phyloP scores from a whole-genome alignment of 179 eudicot species.

The Gypsophila paniculata region DNA sequence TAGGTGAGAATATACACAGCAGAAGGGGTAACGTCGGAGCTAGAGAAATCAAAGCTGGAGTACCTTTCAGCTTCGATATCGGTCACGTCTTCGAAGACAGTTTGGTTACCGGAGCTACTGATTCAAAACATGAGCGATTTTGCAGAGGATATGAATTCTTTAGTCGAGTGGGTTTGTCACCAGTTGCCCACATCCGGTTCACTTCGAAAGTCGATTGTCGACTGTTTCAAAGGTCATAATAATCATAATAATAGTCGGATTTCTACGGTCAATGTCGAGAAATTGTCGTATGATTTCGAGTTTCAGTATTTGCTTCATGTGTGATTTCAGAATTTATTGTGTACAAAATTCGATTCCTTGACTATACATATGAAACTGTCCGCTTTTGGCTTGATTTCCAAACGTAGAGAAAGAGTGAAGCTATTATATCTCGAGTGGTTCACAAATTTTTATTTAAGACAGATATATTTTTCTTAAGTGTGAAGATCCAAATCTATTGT shows the following conservation, averaged over 20 bases:
- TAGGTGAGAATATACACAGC: constrained; percentile 77
- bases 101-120: constrained; percentile 69
- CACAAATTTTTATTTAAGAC: no score
- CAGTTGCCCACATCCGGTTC: constrained; percentile 83
- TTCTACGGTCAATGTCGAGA: constrained; percentile 42
- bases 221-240: constrained; percentile 51
- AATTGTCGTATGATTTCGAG: constrained; percentile 71
- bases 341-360: no score
- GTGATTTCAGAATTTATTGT: constrained; percentile 17
- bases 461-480: no score
- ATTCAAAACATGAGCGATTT: constrained; percentile 61
- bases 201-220: constrained; percentile 76
- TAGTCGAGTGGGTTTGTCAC: constrained; percentile 77
- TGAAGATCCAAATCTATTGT: no score
- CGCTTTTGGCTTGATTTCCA: no score
- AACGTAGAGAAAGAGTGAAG: no score
- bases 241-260: constrained; percentile 32
- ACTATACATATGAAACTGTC: no score
- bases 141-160: constrained; percentile 46
- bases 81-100: constrained; percentile 52
- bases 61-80: constrained; percentile 81
- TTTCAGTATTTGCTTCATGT: constrained; percentile 65
- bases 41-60: constrained; percentile 75
- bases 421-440: no score
- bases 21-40: constrained; percentile 56